phyloP scores from a whole-genome alignment of 352 stramenopile species.

The Globisporangium echinulatum region DNA sequence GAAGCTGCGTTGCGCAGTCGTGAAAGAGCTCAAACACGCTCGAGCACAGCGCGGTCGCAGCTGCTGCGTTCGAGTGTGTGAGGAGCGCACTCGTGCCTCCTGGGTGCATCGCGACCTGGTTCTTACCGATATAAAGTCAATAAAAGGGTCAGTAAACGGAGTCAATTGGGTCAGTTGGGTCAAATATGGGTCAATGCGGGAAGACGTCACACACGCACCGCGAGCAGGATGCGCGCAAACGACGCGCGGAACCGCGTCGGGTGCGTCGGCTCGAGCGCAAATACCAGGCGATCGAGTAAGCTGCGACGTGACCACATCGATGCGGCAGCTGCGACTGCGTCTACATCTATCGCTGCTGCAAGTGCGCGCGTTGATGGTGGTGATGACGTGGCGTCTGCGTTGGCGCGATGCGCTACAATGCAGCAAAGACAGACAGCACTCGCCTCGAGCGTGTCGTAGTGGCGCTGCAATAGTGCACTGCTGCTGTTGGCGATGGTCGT shows the following conservation, averaged over 20 bases:
- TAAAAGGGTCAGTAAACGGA: background rate
- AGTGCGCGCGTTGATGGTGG: background rate
- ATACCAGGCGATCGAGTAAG: background rate
- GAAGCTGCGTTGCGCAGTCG: conserved; percentile 18
- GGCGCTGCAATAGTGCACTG: background rate
- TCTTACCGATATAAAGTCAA: background rate
- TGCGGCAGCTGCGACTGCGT: background rate
- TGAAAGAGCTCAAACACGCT: conserved; percentile 33
- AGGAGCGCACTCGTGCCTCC: conserved; percentile 4
- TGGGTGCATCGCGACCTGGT: conserved; percentile 5
- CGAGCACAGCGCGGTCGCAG: conserved; percentile 22
- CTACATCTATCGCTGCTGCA: background rate
- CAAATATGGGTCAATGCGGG: too few species aligned
- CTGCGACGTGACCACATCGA: background rate
- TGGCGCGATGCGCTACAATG: background rate
- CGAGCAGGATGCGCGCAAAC: conserved; percentile 27
- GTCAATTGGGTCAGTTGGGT: background rate
- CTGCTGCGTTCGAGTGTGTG: conserved; percentile 11
- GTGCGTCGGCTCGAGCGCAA: conserved; percentile 25
- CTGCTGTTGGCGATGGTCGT: background rate
- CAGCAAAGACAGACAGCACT: conserved; percentile 9
- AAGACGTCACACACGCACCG: conserved; percentile 15
- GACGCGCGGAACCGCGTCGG: conserved; percentile 31
- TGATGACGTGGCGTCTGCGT: background rate
- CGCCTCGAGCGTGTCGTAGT: conserved; percentile 15